phyloP scores from a whole-genome alignment of 352 stramenopile genomes.

The Globisporangium spinosum region DNA sequence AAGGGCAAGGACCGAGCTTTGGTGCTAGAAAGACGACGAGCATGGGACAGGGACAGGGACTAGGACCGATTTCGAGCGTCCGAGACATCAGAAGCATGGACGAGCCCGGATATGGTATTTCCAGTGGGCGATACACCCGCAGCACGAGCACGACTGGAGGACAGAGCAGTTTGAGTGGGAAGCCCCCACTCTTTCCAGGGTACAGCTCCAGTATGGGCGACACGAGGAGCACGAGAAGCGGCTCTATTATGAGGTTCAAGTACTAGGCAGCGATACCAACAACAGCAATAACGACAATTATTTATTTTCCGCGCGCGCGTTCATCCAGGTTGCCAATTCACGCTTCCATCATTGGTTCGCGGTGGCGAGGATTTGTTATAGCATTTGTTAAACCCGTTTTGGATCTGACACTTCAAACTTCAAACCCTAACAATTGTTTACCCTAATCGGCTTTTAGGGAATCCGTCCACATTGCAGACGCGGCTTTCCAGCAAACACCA shows the following conservation, averaged over 20 bases:
- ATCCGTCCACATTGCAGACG: no score
- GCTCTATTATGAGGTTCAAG: slow-evolving; percentile 5
- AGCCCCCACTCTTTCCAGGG: not conserved
- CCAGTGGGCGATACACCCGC: not conserved
- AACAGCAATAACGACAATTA: not conserved
- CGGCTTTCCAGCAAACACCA: not conserved
- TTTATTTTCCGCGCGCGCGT: not conserved
- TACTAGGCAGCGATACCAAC: not conserved
- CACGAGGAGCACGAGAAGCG: not conserved
- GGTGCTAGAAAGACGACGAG: not conserved
- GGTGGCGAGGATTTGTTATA: no score
- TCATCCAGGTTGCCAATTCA: not conserved
- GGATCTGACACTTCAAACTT: no score
- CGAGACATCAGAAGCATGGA: not conserved
- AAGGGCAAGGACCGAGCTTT: not conserved
- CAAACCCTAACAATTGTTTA: no score
- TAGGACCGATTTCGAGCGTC: not conserved
- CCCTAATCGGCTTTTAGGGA: no score
- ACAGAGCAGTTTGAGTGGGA: slow-evolving; percentile 1
- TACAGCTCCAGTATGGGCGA: not conserved
- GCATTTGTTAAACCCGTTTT: no score
- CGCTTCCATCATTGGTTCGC: no score
- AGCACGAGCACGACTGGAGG: not conserved
- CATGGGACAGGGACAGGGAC: not conserved
- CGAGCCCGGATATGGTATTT: not conserved